These are phyloP conservation scores for Tricharina praecox DNA, from an alignment of 495 filamentous ascomycete species.

Conservation along the genomic window DNA sequence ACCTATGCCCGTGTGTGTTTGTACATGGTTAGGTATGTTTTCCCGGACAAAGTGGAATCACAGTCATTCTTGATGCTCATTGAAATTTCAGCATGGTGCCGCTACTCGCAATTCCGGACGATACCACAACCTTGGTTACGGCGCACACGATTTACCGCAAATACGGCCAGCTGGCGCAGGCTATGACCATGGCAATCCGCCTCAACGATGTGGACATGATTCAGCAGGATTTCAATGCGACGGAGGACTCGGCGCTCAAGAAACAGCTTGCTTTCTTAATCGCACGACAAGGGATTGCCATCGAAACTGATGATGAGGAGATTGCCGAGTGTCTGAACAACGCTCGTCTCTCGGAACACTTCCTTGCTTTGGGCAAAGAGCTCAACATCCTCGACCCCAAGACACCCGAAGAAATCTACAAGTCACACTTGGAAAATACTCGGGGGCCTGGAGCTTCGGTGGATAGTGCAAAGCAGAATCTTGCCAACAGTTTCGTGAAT, in stretches of 20 bases:
- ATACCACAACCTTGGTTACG: slow-evolving; percentile 78
- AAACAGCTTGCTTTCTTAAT: slow-evolving; percentile 91
- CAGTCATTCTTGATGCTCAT: slow-evolving; percentile 9
- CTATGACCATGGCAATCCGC: slow-evolving; percentile 83
- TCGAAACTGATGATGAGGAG: slow-evolving; percentile 58
- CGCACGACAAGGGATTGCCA: slow-evolving; percentile 74
- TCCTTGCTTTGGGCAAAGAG: slow-evolving; percentile 84
- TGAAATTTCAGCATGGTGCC: slow-evolving; percentile 65
- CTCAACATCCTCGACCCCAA: slow-evolving; percentile 94
- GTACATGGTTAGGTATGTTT: slow-evolving; percentile 63
- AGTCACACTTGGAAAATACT: slow-evolving; percentile 91
- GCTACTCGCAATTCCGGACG: slow-evolving; percentile 89
- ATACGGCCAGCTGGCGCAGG: slow-evolving; percentile 81
- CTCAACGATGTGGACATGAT: slow-evolving; percentile 76
- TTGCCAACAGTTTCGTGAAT: slow-evolving; percentile 93
- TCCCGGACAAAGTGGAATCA: slow-evolving; percentile 11
- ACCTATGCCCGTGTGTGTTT: slow-evolving; percentile 84
- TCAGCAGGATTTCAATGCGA: slow-evolving; percentile 56
- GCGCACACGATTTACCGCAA: slow-evolving; percentile 83
- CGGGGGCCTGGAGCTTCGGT: slow-evolving; percentile 72
- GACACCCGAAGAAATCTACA: slow-evolving; percentile 97
- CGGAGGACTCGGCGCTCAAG: slow-evolving; percentile 63
- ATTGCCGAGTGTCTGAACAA: slow-evolving; percentile 74
- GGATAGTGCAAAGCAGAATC: slow-evolving; percentile 86
- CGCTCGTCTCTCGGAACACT: slow-evolving; percentile 71